Percentiles rank a stretch among this genome's conserved stretches.
Evolutionary conservation across 495 filamentous ascomycete species (phyloP).

Genomic region (Hypoxylon rickii): DNA sequence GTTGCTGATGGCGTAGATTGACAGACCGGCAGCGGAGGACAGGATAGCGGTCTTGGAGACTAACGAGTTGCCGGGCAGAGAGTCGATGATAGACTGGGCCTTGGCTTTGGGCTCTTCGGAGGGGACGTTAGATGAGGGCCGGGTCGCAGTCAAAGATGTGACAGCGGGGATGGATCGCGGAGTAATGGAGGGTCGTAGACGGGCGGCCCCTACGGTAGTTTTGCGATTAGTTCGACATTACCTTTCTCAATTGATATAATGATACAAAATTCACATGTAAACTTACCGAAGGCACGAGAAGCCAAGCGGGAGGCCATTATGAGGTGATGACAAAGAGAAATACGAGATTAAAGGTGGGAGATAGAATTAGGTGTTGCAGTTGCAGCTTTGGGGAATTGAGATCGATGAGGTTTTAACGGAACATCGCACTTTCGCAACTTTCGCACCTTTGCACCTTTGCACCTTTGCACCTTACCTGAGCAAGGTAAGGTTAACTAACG

Average conservation of each 20-base stretch:
- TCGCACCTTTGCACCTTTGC: too few relatives aligned
- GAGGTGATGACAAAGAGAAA: constrained; percentile 45
- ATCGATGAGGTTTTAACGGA: constrained; percentile 58
- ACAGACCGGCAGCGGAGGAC: constrained; percentile 86
- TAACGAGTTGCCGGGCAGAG: constrained; percentile 82
- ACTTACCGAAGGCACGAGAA: constrained; percentile 89
- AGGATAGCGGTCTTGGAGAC: constrained; percentile 95
- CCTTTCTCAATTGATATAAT: constrained; percentile 9
- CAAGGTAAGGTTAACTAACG: constrained; percentile 5
- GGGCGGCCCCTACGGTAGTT: constrained; percentile 72
- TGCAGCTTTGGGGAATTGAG: constrained; percentile 41
- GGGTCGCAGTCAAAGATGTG: constrained; percentile 64
- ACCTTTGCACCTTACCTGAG: too few relatives aligned
- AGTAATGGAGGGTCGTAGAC: constrained; percentile 74
- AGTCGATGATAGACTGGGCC: constrained; percentile 91
- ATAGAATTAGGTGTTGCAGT: constrained; percentile 34
- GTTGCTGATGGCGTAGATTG: constrained; percentile 95
- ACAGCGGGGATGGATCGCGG: constrained; percentile 74
- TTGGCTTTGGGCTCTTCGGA: constrained; percentile 78
- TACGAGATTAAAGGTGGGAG: constrained; percentile 40
- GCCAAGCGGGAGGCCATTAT: constrained; percentile 96
- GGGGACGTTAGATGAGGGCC: constrained; percentile 76
- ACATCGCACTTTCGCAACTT: constrained; percentile 36
- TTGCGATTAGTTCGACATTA: constrained; percentile 32
- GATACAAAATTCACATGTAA: neutral